A percentile compares a stretch with the other conserved stretches of the same genome.
These are phyloP conservation scores for Podaxis sp. DNA, from an alignment of 768 basidiomycete species.

Conservation along the genomic window DNA sequence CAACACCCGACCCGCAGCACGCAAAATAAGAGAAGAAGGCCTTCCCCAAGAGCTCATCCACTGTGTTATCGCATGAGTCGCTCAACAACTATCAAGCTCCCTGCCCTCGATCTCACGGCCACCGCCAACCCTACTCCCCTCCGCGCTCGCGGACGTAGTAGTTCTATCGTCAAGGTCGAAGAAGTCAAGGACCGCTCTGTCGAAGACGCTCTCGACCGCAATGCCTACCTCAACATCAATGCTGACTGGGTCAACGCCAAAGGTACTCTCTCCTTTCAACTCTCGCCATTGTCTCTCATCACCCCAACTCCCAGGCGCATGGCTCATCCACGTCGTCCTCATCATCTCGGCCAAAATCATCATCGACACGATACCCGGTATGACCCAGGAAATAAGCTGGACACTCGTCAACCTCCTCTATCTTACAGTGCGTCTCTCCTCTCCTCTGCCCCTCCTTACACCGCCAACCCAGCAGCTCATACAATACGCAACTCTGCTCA, in stretches of 20 bases:
- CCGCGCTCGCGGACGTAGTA: slow-evolving; percentile 57
- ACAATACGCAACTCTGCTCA: slow-evolving; percentile 28
- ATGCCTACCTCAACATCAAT: slow-evolving; percentile 81
- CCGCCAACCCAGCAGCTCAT: neutral
- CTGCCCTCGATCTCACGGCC: slow-evolving; percentile 42
- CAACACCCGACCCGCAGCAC: neutral
- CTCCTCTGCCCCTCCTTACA: neutral
- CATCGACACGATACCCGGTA: slow-evolving; percentile 91
- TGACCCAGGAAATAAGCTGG: slow-evolving; percentile 95
- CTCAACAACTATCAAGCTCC: slow-evolving; percentile 55
- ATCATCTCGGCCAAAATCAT: slow-evolving; percentile 89
- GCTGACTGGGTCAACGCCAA: slow-evolving; percentile 95
- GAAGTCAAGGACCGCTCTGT: slow-evolving; percentile 69
- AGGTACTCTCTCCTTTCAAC: slow-evolving; percentile 42
- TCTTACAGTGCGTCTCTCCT: slow-evolving; percentile 67
- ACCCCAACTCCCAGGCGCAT: slow-evolving; percentile 66
- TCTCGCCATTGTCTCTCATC: neutral
- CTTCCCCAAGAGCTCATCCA: neutral
- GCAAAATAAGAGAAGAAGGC: neutral
- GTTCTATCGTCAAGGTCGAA: slow-evolving; percentile 84
- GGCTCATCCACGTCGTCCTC: slow-evolving; percentile 95
- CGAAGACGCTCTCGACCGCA: slow-evolving; percentile 79
- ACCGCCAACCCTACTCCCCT: slow-evolving; percentile 24
- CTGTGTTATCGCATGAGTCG: slow-evolving; percentile 43
- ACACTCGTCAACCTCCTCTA: slow-evolving; percentile 90